Evolutionary conservation across 148 eudicot genomes (phyloP).

Genomic region (Nepenthes gracilis): DNA sequence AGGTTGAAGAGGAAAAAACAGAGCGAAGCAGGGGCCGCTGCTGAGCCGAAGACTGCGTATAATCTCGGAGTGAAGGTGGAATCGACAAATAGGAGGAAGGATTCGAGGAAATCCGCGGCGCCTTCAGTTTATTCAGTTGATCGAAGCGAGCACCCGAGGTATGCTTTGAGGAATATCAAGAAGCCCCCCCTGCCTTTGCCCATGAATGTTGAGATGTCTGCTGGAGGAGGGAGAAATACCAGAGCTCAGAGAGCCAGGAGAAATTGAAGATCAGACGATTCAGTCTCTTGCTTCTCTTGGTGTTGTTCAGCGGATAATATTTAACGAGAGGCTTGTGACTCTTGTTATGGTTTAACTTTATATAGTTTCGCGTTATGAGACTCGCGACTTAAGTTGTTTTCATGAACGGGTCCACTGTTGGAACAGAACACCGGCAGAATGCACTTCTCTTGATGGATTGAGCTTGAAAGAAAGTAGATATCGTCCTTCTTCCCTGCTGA

Average conservation of each 20-base stretch:
- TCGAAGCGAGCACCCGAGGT: constrained; percentile 48
- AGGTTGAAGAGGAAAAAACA: constrained; percentile 68
- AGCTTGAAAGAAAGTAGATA: too few relatives aligned
- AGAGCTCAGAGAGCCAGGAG: constrained; percentile 23
- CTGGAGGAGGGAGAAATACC: constrained; percentile 25
- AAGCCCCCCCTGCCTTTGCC: constrained; percentile 79
- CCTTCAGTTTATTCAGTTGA: constrained; percentile 25
- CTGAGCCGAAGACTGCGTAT: constrained; percentile 15
- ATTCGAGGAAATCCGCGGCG: constrained; percentile 19
- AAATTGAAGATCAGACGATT: background rate
- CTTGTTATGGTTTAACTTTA: too few relatives aligned
- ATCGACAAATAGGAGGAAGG: constrained; percentile 12
- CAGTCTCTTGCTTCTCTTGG: too few relatives aligned
- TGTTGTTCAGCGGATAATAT: too few relatives aligned
- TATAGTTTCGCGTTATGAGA: too few relatives aligned
- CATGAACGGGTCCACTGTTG: too few relatives aligned
- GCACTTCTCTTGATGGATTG: too few relatives aligned
- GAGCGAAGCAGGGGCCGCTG: constrained; percentile 22
- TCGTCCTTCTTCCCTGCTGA: too few relatives aligned
- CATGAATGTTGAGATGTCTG: constrained; percentile 25
- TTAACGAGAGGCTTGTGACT: too few relatives aligned
- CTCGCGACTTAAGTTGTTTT: too few relatives aligned
- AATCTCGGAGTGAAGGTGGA: constrained; percentile 35
- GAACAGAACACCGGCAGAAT: too few relatives aligned
- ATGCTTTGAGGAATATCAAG: constrained; percentile 61